Base-by-base conservation (phyloP, 129 eudicot genomes). In the Ambrosia artemisiifolia region DNA sequence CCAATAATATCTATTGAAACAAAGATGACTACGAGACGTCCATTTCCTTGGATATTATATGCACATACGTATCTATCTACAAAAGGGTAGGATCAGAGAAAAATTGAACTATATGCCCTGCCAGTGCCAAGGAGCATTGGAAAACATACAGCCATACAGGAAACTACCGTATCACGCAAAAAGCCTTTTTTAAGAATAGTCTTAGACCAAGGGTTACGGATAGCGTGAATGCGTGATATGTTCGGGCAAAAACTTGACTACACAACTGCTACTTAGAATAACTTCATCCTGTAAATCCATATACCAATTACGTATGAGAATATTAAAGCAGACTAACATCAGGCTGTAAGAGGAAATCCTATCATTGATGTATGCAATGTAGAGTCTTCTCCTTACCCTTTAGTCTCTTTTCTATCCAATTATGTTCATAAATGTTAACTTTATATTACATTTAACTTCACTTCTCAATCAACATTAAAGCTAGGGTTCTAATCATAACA, bases 291-390 rank as follows among this genome's bases (percentile, higher is more conserved):
- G 7, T 30, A 11, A 9, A 17, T 9, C 17, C 32, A 69, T n/a
- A n/a, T n/a, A n/a, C n/a, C n/a, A n/a, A n/a, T n/a, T n/a, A n/a
- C n/a, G n/a, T n/a, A 43, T 51, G 19, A 70, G 18, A 51, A 54
- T 70, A 20, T 56, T 55, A 30, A 35, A 18, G 42, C 24, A 56
- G 36, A 61, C 67, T 61, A 61, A 62, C 55, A 71, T 36, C 65
- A 0, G 9, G n/a, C n/a, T n/a, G n/a, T n/a, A n/a, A n/a, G n/a
- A n/a, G n/a, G n/a, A n/a, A n/a, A n/a, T n/a, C n/a, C n/a, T n/a
- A n/a, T n/a, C n/a, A n/a, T n/a, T n/a, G n/a, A n/a, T n/a, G n/a
- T n/a, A n/a, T n/a, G n/a, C n/a, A n/a, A n/a, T n/a, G n/a, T n/a
- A n/a, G n/a, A n/a, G n/a, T n/a, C n/a, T n/a, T n/a, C n/a, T n/a